A percentile compares a stretch with the other conserved stretches of the same genome.
phyloP scores from a whole-genome alignment of 345 rosid genomes.

The Eucalyptus regnans region DNA sequence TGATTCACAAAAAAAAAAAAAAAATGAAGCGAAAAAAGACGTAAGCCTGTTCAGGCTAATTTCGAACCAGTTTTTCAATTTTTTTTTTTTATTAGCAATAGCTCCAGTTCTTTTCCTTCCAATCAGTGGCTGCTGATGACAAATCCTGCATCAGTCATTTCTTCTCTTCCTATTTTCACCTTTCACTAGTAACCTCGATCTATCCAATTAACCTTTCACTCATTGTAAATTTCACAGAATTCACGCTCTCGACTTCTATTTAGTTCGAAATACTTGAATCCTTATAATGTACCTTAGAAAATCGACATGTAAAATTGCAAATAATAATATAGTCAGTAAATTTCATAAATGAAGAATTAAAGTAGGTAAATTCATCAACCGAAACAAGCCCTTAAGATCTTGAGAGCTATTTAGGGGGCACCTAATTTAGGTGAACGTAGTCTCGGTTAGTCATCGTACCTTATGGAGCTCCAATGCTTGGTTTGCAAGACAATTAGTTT shows the following conservation, averaged over 20 bases:
- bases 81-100: not conserved
- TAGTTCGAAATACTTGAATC: not conserved
- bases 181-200: too few relatives aligned
- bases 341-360: not conserved
- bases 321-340: not conserved
- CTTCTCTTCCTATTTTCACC: not conserved
- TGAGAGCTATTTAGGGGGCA: not conserved
- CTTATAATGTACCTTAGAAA: not conserved
- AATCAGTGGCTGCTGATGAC: not conserved
- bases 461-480: not conserved
- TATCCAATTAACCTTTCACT: not conserved
- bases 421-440: not conserved
- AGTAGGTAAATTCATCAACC: not conserved
- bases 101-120: not conserved
- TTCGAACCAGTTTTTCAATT: not conserved
- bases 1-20: not conserved
- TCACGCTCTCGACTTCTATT: not conserved
- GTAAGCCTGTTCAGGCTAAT: not conserved
- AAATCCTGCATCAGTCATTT: not conserved
- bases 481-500: not conserved
- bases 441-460: not conserved
- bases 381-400: not conserved
- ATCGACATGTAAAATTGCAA: not conserved
- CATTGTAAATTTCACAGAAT: not conserved
- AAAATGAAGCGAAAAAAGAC: not conserved